Percentiles rank a stretch among this genome's conserved stretches.
These are phyloP conservation scores for Cardamine chenopodiifolia DNA, from an alignment of 345 rosid genomes.

Conservation along the genomic window DNA sequence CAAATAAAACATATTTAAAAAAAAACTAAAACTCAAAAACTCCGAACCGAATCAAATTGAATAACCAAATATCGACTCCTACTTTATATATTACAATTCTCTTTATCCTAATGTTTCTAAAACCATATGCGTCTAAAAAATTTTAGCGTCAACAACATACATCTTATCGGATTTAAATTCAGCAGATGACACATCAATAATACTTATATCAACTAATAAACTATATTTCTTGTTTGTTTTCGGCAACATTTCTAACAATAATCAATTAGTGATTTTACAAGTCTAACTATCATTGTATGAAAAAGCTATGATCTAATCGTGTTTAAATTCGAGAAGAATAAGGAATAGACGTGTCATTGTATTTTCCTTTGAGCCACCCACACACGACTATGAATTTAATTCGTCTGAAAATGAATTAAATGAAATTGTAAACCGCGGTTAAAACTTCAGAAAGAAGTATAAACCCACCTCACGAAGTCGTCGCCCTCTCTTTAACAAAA, in stretches of 20 bases:
- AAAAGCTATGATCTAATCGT: neutral
- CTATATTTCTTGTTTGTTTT: neutral
- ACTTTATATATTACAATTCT: too few species aligned
- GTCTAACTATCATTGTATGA: constrained; percentile 4
- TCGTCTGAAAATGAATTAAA: constrained; percentile 4
- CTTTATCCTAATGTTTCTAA: too few species aligned
- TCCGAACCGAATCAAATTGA: too few species aligned
- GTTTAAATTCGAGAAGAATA: neutral
- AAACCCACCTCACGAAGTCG: constrained; percentile 34
- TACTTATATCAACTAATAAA: neutral
- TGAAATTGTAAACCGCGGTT: constrained; percentile 19
- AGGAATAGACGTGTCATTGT: constrained; percentile 4
- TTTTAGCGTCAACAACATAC: neutral
- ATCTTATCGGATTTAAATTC: neutral
- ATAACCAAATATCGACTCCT: too few species aligned
- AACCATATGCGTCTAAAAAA: too few species aligned
- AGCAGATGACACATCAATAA: neutral
- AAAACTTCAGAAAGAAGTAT: constrained; percentile 24
- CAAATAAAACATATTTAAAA: too few species aligned
- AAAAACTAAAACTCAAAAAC: too few species aligned
- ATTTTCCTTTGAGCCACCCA: constrained; percentile 11
- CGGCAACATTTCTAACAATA: neutral
- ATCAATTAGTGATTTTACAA: neutral
- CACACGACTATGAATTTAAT: constrained; percentile 23
- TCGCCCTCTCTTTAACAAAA: constrained; percentile 23